Evolutionary conservation across 352 stramenopile genomes (phyloP), one percentile per base, ranked within the genome.

Genomic region (Phytophthora tubulina): DNA sequence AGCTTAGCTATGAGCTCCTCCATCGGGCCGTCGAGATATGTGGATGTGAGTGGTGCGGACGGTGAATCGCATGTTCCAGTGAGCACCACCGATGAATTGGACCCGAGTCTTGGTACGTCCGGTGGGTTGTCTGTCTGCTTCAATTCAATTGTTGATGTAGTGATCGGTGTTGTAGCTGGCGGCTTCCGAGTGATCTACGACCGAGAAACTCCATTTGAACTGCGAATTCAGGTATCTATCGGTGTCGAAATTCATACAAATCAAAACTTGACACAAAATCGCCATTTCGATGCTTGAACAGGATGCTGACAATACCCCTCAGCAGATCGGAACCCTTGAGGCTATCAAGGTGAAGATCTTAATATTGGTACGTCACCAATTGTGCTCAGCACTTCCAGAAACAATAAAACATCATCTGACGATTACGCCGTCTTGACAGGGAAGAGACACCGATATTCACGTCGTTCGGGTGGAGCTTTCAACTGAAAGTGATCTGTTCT

Each of bases 341-440:
- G 93, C 93, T 9, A 97, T 98, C 67, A 98, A 98, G 72, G 88
- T 98, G 33, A 98, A 98, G 72, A 96, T 98, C 17, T 84, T 98
- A 45, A 80, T 98, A 14, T 66, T 96, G 36, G 88, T 96, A 74
- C 52, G 75, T 67, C n/a, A 2, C 10, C 14, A 27, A 7, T 27
- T 27, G 21, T 27, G 21, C 21, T 27, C 21, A 27, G 21, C 21
- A 27, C 21, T 27, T 32, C 21, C 30, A 17, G 1, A 38, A n/a
- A 53, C 17, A 15, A 8, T 54, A 4, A 33, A 57, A 15, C 27
- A 35, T 11, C 27, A 14, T 42, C 14, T 56, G 11, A 54, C 30
- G 27, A 27, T 27, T 27, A 27, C 21, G 21, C 21, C 21, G 10
- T 60, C 7, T 9, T 27, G 5, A 56, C 5, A 97, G 90, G 90